Percentiles rank a stretch among this genome's conserved stretches.
These are phyloP conservation scores for Cyclotella atomus DNA, from an alignment of 108 stramenopile species.

Conservation along the genomic window DNA sequence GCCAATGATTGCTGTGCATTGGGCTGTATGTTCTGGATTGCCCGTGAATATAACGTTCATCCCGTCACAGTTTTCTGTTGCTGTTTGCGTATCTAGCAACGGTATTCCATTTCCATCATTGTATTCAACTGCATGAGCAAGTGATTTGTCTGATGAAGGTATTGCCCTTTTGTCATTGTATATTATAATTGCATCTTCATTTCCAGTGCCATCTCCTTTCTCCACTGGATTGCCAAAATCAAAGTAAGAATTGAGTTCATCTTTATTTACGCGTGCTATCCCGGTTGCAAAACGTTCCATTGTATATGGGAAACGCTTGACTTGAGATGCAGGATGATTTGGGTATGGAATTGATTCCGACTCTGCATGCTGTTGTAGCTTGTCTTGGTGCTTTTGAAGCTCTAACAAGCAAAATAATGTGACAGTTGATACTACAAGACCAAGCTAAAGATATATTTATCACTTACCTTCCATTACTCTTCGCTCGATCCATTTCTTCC, in stretches of 20 bases:
- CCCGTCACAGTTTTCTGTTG: slow-evolving; percentile 70
- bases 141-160: slow-evolving; percentile 16
- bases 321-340: not conserved
- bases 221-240: slow-evolving; percentile 50
- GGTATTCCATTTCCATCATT: slow-evolving; percentile 42
- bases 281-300: slow-evolving; percentile 33
- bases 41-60: slow-evolving; percentile 67
- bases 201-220: slow-evolving; percentile 18
- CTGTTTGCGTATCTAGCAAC: slow-evolving; percentile 39
- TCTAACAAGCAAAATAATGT: not conserved
- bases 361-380: not conserved
- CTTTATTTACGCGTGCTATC: slow-evolving; percentile 43
- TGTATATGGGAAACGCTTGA: slow-evolving; percentile 30
- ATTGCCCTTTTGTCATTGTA: slow-evolving; percentile 34
- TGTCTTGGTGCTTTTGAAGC: slow-evolving; percentile 1
- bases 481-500: slow-evolving; percentile 25
- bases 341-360: not conserved
- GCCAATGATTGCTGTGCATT: slow-evolving; percentile 64
- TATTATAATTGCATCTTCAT: slow-evolving; percentile 49
- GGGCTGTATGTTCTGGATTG: slow-evolving; percentile 37
- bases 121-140: slow-evolving; percentile 31
- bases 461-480: slow-evolving; percentile 28
- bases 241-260: slow-evolving; percentile 35
- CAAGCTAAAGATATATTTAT: not conserved
- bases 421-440: not conserved